Evolutionary conservation across 1,284 basidiomycete genomes (phyloP).

Genomic region (Pseudozyma hubeiensis): DNA sequence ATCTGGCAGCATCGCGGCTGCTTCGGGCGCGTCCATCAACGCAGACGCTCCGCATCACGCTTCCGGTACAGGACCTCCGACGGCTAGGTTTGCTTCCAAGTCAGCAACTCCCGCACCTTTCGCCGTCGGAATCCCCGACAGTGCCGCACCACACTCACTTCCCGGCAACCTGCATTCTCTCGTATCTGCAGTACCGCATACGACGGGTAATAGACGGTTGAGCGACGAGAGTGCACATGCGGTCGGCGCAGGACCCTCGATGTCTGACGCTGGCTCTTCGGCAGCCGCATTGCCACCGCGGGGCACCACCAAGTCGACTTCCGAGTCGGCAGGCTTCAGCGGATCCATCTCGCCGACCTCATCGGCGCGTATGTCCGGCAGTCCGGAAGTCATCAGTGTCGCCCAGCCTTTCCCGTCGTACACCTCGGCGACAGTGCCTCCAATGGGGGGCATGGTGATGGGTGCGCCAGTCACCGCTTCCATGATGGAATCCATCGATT

Average conservation of each 20-base stretch:
- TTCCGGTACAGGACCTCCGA: constrained; percentile 2
- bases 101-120: constrained; percentile 18
- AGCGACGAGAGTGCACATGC: constrained; percentile 23
- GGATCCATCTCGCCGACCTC: constrained; percentile 33
- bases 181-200: constrained; percentile 9
- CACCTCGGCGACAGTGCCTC: constrained; percentile 8
- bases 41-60: constrained; percentile 1
- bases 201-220: constrained; percentile 7
- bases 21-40: constrained; percentile 7
- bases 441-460: constrained; percentile 25
- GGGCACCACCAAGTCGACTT: constrained; percentile 7
- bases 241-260: background rate
- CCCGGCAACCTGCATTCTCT: constrained; percentile 2
- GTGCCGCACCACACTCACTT: background rate
- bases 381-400: constrained; percentile 13
- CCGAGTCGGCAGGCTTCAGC: constrained; percentile 23
- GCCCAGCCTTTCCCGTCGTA: constrained; percentile 4
- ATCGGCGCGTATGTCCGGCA: constrained; percentile 27
- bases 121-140: constrained; percentile 6
- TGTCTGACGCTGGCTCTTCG: constrained; percentile 13
- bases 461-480: constrained; percentile 22
- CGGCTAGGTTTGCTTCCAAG: constrained; percentile 1
- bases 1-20: constrained; percentile 10
- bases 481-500: constrained; percentile 33
- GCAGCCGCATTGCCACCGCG: constrained; percentile 5